Percentiles rank a stretch among this genome's conserved stretches.
phyloP scores from a whole-genome alignment of 352 stramenopile genomes.

The Phytophthora nicotianae region DNA sequence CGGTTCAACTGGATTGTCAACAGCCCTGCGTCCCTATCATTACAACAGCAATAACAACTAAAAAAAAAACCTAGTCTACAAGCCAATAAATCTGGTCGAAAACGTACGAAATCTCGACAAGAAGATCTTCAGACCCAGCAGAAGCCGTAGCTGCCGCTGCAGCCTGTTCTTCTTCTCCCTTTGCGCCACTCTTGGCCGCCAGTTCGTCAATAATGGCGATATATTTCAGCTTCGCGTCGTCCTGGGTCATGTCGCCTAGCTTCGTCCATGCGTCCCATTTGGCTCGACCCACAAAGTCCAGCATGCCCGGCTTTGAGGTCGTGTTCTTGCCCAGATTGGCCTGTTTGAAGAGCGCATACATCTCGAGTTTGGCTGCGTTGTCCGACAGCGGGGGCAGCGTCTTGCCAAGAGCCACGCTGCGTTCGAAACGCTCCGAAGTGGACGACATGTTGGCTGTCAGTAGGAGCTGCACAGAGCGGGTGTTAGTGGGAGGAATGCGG shows the following conservation, averaged over 20 bases:
- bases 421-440: constrained; percentile 52
- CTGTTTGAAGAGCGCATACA: constrained; percentile 90
- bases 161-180: constrained; percentile 12
- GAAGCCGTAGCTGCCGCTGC: constrained; percentile 3
- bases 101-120: constrained; percentile 56
- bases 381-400: constrained; percentile 69
- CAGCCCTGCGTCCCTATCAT: constrained; percentile 55
- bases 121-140: constrained; percentile 49
- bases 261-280: constrained; percentile 85
- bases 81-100: constrained; percentile 6
- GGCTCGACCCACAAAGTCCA: constrained; percentile 82
- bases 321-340: constrained; percentile 63
- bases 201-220: constrained; percentile 79
- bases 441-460: constrained; percentile 13
- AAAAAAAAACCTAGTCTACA: not conserved
- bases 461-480: constrained; percentile 11
- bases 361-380: constrained; percentile 78
- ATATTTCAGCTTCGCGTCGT: constrained; percentile 76
- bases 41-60: constrained; percentile 2
- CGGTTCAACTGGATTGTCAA: constrained; percentile 84
- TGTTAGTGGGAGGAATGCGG: constrained; percentile 1
- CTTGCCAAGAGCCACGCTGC: constrained; percentile 73
- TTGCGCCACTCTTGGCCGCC: constrained; percentile 46
- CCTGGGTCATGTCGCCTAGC: constrained; percentile 67
- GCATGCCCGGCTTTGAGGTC: constrained; percentile 71